Evolutionary conservation across 148 eudicot genomes (phyloP).

Genomic region (Chenopodium album): DNA sequence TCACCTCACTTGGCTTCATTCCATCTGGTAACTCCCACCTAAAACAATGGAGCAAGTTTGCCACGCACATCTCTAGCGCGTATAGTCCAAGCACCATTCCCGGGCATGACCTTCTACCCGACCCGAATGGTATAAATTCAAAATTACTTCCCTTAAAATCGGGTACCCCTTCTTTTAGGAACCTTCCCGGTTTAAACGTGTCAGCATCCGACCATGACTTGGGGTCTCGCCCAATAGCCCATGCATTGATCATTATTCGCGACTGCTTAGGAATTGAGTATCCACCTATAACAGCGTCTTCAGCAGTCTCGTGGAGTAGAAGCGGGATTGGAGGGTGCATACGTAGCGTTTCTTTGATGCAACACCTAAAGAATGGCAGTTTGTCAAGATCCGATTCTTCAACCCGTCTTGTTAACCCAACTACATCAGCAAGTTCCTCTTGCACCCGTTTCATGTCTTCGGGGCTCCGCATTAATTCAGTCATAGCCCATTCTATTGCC

Average conservation of each 20-base stretch:
- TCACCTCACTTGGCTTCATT: constrained; percentile 61
- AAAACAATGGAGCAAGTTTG: constrained; percentile 55
- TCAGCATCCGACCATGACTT: constrained; percentile 53
- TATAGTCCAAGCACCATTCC: constrained; percentile 76
- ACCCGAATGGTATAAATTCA: constrained; percentile 73
- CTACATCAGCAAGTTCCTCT: constrained; percentile 51
- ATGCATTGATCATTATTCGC: constrained; percentile 57
- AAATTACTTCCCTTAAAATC: constrained; percentile 65
- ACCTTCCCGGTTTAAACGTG: constrained; percentile 45
- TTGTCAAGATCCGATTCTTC: constrained; percentile 67
- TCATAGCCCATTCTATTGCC: constrained; percentile 80
- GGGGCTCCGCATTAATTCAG: constrained; percentile 59
- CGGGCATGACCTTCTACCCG: constrained; percentile 78
- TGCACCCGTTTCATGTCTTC: constrained; percentile 61
- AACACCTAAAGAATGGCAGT: constrained; percentile 50
- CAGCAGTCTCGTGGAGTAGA: constrained; percentile 66
- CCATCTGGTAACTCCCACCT: constrained; percentile 72
- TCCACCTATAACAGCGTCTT: constrained; percentile 43
- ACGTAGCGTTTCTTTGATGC: constrained; percentile 60
- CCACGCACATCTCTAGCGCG: constrained; percentile 65
- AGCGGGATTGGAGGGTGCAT: constrained; percentile 79
- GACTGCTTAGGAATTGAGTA: constrained; percentile 51
- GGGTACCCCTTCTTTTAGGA: constrained; percentile 47
- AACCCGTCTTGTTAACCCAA: constrained; percentile 49
- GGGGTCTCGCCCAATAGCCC: constrained; percentile 59